Evolutionary conservation across 768 basidiomycete genomes (phyloP), one percentile per base, ranked within the genome.

Genomic region (Scleroderma citrinum): DNA sequence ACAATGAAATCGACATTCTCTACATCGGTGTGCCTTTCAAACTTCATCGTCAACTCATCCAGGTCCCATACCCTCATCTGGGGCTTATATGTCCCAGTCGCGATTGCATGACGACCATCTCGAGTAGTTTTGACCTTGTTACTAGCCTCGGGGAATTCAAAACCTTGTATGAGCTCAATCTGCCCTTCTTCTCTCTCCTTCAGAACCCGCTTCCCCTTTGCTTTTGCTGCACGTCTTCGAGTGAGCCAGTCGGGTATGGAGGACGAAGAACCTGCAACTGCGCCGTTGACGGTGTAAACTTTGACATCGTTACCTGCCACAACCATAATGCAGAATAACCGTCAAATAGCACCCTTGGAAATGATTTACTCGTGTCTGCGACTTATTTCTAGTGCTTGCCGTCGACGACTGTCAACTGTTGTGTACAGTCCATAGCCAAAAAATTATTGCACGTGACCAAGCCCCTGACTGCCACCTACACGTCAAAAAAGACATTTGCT

Each of bases 1-100:
- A 96, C 93, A 75, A 86, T 78, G 71, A 99, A 99, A 66, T 99
- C 96, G 56, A 99, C 87, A 66, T 98, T 99, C 74, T 98, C 95
- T 12, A 87, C 81, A 62, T 99, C 93, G 2, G 93, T 85, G 60
- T 97, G 95, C 32, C 96, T 76, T 72, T 97, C 95, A 63, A 95
- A 97, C 67, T 99, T 98, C 49, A 89, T 75, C 5, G 92, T 83
- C 29, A 99, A 78, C 59, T 95, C 87, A 64, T 91, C 85, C 34
- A 99, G 69, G 66, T 98, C 96, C 85, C 89, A 99, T 5, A 95
- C 91, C 49, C 89, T 79, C 67, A 98, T 92, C 64, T 96, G 92
- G 2, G 96, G 96, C 67, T 99, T 99, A 71, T 99, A 99, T 3
- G 87, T 90, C 21, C 96, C 96, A 20, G 95, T 98, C 0, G 92